Evolutionary conservation across 2,329 filamentous ascomycete genomes (phyloP).

Genomic region (Alternaria ventricosa): DNA sequence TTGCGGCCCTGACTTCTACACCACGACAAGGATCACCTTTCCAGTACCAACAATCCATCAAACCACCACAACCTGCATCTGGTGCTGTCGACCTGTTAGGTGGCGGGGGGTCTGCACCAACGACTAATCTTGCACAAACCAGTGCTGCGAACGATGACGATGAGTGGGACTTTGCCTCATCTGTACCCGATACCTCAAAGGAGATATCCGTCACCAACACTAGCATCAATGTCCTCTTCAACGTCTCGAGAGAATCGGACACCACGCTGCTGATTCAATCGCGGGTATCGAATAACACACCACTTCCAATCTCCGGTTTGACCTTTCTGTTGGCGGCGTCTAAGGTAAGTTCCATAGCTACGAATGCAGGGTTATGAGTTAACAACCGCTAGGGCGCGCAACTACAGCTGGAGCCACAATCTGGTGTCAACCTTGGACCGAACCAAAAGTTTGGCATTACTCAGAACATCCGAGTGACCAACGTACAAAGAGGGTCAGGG

Average conservation of each 20-base stretch:
- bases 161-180: constrained; percentile 92
- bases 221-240: constrained; percentile 74
- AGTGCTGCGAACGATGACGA: constrained; percentile 81
- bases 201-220: constrained; percentile 73
- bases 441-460: constrained; percentile 77
- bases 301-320: constrained; percentile 74
- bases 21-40: constrained; percentile 59
- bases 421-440: constrained; percentile 75
- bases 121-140: constrained; percentile 35
- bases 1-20: constrained; percentile 63
- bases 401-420: constrained; percentile 83
- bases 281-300: constrained; percentile 82
- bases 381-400: constrained; percentile 69
- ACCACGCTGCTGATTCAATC: constrained; percentile 73
- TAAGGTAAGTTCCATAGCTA: constrained; percentile 65
- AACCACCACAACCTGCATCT: constrained; percentile 42
- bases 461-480: constrained; percentile 79
- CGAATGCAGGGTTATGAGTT: neutral
- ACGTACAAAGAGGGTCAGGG: constrained; percentile 75
- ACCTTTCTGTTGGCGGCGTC: constrained; percentile 94
- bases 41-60: constrained; percentile 55
- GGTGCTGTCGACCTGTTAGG: constrained; percentile 47
- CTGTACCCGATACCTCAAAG: constrained; percentile 75
- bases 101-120: constrained; percentile 34
- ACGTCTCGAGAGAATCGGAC: constrained; percentile 66